phyloP scores from a whole-genome alignment of 305 asterid genomes.

The Lippia alba region DNA sequence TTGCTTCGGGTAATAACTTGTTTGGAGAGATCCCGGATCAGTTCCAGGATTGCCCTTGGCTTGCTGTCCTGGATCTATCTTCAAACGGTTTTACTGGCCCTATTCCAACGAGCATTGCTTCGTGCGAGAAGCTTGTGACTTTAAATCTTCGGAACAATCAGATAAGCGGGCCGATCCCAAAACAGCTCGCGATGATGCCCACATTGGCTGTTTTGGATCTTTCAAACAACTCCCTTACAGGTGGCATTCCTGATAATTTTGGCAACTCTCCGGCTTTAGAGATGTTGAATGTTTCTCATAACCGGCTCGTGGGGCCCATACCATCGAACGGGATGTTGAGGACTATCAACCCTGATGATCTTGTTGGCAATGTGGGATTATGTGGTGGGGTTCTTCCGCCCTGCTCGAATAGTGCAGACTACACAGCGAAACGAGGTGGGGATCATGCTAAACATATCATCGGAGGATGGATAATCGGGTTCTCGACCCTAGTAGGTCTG shows the following conservation, averaged over 20 bases:
- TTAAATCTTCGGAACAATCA: conserved; percentile 68
- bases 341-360: conserved; percentile 77
- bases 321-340: conserved; percentile 80
- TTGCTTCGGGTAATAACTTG: conserved; percentile 67
- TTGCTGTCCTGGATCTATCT: conserved; percentile 82
- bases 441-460: conserved; percentile 58
- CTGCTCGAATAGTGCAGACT: conserved; percentile 49
- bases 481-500: conserved; percentile 55
- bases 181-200: conserved; percentile 67
- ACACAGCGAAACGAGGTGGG: conserved; percentile 41
- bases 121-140: conserved; percentile 73
- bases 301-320: conserved; percentile 73
- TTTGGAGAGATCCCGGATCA: conserved; percentile 79
- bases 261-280: conserved; percentile 92
- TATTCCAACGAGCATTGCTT: conserved; percentile 79
- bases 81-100: conserved; percentile 66
- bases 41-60: conserved; percentile 82
- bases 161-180: conserved; percentile 68
- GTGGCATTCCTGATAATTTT: conserved; percentile 73
- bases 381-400: conserved; percentile 86
- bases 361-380: conserved; percentile 65
- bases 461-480: conserved; percentile 70
- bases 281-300: conserved; percentile 71
- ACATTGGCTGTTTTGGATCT: conserved; percentile 76
- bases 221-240: conserved; percentile 78